Conservation (phyloP, 441 rosid genomes). For the Pelargonium fulgidum region DNA sequence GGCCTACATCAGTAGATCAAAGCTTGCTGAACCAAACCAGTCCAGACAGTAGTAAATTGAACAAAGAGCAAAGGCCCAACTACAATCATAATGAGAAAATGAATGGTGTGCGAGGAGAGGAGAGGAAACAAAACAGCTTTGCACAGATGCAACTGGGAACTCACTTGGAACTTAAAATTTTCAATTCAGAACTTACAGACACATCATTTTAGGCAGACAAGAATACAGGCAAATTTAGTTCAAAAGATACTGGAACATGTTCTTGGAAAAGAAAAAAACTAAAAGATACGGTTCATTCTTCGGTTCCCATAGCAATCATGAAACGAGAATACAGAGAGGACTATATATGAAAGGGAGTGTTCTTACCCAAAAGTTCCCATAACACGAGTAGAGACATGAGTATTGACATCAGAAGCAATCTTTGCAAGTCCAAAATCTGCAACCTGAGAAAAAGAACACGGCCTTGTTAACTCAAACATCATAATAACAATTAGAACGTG, state of each 20-base stretch:
- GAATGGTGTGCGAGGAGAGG: too few species aligned
- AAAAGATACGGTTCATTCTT: too few species aligned
- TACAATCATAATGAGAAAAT: too few species aligned
- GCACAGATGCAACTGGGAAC: too few species aligned
- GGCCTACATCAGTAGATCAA: too few species aligned
- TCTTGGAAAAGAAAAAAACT: background rate
- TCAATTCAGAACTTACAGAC: background rate
- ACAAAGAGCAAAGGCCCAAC: too few species aligned
- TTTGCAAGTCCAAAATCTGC: constrained; percentile 98
- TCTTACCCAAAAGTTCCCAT: constrained; percentile 97
- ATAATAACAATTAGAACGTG: background rate
- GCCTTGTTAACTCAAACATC: background rate
- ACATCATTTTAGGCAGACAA: background rate
- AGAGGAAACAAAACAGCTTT: too few species aligned
- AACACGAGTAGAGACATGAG: constrained; percentile 94
- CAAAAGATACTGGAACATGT: background rate
- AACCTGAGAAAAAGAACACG: constrained; percentile 39
- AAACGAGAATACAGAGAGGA: background rate
- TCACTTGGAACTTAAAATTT: too few species aligned
- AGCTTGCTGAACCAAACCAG: too few species aligned
- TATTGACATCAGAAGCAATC: constrained; percentile 67
- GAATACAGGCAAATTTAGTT: background rate
- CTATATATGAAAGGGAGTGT: constrained; percentile 8
- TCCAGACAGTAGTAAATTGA: too few species aligned
- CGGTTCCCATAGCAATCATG: too few species aligned